Percentiles rank a stretch among this genome's conserved stretches.
Conservation (phyloP, 768 basidiomycete genomes). For the Lyophyllum shimeji region DNA sequence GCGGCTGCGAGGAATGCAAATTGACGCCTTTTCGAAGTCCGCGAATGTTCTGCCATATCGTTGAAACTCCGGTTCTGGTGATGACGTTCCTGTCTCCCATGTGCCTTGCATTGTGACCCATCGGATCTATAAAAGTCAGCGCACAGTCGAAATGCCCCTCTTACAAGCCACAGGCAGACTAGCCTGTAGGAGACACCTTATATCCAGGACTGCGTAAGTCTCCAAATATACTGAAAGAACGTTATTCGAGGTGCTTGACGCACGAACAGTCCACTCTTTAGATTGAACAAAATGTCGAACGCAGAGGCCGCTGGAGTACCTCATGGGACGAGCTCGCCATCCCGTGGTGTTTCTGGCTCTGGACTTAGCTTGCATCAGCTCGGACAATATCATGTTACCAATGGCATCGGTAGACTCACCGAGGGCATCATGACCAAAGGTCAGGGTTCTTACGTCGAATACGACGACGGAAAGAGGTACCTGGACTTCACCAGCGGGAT, state of each 20-base stretch:
- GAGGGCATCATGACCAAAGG: constrained; percentile 65
- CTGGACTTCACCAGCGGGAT: constrained; percentile 90
- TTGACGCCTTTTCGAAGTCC: too few relatives aligned
- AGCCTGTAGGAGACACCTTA: neutral
- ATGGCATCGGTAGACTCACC: constrained; percentile 44
- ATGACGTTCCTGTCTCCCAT: neutral
- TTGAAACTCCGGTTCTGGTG: neutral
- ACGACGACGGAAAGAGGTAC: constrained; percentile 69
- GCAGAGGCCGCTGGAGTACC: neutral
- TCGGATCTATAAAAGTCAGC: neutral
- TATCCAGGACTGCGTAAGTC: neutral
- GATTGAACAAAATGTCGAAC: neutral
- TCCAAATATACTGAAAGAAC: neutral
- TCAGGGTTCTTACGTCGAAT: constrained; percentile 70
- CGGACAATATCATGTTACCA: constrained; percentile 44
- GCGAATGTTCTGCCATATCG: too few relatives aligned
- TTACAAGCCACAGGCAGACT: neutral
- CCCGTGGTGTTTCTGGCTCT: constrained; percentile 9
- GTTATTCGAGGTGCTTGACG: neutral
- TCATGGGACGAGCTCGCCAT: neutral
- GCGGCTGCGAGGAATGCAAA: too few relatives aligned
- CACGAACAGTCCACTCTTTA: neutral
- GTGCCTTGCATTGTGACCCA: neutral
- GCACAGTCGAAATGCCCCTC: neutral
- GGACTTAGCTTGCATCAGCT: constrained; percentile 31